A percentile compares a stretch with the other conserved stretches of the same genome.
These are phyloP conservation scores for Trametes polyzona DNA, from an alignment of 1,284 basidiomycete genomes.

Conservation along the genomic window DNA sequence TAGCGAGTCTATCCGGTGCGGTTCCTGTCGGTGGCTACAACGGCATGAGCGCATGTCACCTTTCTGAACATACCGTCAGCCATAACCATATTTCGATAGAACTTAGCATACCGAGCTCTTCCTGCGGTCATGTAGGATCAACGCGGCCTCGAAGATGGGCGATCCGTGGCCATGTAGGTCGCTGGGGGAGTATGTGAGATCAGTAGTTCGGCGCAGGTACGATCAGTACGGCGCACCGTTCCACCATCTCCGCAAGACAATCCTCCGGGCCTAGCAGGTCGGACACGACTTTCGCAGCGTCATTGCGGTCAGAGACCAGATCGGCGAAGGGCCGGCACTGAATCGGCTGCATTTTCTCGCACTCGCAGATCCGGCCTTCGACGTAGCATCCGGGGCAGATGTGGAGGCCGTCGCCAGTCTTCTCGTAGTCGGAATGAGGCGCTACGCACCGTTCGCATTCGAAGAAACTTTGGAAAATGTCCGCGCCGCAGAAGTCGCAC, in stretches of 20 bases:
- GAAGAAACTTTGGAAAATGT: slow-evolving; percentile 80
- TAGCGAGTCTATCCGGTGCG: no score
- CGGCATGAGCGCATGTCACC: no score
- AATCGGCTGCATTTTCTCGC: slow-evolving; percentile 57
- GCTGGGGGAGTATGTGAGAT: no score
- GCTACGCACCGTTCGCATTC: slow-evolving; percentile 56
- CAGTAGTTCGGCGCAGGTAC: no score
- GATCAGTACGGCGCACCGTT: not conserved
- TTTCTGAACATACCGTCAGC: no score
- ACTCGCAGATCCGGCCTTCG: slow-evolving; percentile 71
- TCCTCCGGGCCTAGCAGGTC: not conserved
- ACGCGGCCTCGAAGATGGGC: slow-evolving; percentile 43
- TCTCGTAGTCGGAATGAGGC: slow-evolving; percentile 15
- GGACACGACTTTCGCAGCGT: slow-evolving; percentile 38
- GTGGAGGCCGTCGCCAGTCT: slow-evolving; percentile 47
- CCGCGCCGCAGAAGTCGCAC: slow-evolving; percentile 78
- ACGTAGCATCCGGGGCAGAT: slow-evolving; percentile 74
- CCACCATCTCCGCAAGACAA: not conserved
- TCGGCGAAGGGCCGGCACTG: slow-evolving; percentile 52
- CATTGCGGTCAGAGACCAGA: slow-evolving; percentile 45
- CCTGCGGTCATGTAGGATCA: slow-evolving; percentile 12
- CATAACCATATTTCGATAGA: no score
- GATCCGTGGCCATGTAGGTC: no score
- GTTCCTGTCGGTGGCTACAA: no score
- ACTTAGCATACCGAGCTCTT: no score